Evolutionary conservation across 163 green algal species (phyloP), one percentile per base, ranked within the genome.

Genomic region (Scenedesmus sp.): DNA sequence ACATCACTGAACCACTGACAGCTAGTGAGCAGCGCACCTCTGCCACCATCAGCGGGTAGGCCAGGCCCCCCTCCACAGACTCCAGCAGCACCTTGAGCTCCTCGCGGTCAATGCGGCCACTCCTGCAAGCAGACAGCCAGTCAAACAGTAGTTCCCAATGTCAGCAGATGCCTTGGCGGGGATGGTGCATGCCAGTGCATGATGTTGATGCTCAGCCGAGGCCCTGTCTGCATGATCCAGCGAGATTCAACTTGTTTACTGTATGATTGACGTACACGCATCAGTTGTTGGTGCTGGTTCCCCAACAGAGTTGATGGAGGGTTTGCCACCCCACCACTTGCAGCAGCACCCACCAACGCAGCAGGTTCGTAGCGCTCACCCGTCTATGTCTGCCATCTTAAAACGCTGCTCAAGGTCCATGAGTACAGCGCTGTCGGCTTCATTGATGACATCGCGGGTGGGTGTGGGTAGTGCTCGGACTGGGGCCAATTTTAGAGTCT

Each of bases 31-130:
- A 46, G 20, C 56, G 16, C 62, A 96, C 94, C 94, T 95, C 64
- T 18, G 90, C 86, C n/a, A 95, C 60, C 46, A 94, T 77, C 23
- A 94, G 89, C 2, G 92, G 91, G 59, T 93, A 91, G 2, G 90
- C 73, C 56, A 90, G 73, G 13, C 93, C 91, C 3, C 76, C 91
- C 60, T 95, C 92, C 54, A 93, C 93, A 13, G 79, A 93, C 81
- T 95, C 92, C 70, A 96, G 92, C 70, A 96, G 91, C 54, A 91
- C 12, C 52, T 91, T 90, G 4, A 96, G 92, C 93, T 96, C 94
- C 52, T 84, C 76, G 0, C 91, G 87, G 56, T 95, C 93, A 60
- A 96, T 96, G 16, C 9, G 54, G 54, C 94, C 94, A 85, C 93
- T 96, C 34, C 94, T 96, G 91, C 57, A 82, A 46, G 77, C 62